Evolutionary conservation across 495 filamentous ascomycete genomes (phyloP), one percentile per base, ranked within the genome.

Genomic region (Cenococcum geophilum): DNA sequence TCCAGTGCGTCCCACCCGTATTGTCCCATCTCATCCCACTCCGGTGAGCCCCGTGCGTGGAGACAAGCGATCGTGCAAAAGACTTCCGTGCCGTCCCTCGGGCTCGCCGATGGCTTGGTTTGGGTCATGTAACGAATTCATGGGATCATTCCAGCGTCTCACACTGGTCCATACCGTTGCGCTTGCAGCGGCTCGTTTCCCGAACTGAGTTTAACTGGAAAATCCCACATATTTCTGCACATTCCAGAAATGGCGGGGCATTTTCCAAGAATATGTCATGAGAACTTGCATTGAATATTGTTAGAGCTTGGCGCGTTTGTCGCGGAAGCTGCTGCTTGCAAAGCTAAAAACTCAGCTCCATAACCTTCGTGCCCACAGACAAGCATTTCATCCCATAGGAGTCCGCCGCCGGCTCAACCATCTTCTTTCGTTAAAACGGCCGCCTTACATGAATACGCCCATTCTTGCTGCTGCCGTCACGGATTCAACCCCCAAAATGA

Each of bases 121-220:
- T 63, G 64, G 64, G 64, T 27, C 59, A 23, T 58, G 57, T 47
- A 57, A 62, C 63, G 59, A 55, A 36, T 43, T 48, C 57, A 55
- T 55, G 59, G 63, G 58, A 53, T 49, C 55, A 4, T 1, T 48
- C 11, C 27, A 5, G 32, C 49, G 25, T 49, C 34, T 60, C n/a
- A 58, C 8, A 68, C 63, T 68, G 65, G 65, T 57, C 54, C 27
- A 43, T 18, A 10, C 27, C 40, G n/a, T 22, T 50, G 52, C 65
- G 61, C 65, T 61, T 64, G 65, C 57, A 63, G 61, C 65, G 57
- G 65, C 50, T 58, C 61, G 56, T 21, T 20, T 18, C 40, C 40
- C 40, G 1, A 27, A 35, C 37, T 9, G 45, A 62, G 8, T 50
- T 55, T 51, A 55, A 54, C 47, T 10, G 25, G 21, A 20, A 34